Percentiles rank a stretch among this genome's conserved stretches.
Evolutionary conservation across 331 rosid genomes (phyloP).

Genomic region (Acacia pycnantha): DNA sequence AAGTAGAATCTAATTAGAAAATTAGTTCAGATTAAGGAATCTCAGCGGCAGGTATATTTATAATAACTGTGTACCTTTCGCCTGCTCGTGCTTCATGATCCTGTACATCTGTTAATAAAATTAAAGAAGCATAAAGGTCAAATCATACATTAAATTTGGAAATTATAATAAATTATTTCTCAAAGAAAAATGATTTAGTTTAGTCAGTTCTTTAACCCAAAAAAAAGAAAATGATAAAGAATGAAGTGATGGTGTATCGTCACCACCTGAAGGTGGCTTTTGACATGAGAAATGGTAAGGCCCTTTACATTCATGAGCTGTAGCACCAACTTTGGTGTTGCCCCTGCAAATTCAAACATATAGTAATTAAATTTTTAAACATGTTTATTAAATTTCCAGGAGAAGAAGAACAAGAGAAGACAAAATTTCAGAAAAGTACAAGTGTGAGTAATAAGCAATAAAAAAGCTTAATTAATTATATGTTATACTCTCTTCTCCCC

Average conservation of each 20-base stretch:
- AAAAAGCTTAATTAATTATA: background rate
- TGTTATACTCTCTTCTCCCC: slow-evolving; percentile 74
- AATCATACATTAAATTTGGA: background rate
- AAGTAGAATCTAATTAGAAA: background rate
- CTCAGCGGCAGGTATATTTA: too few species aligned
- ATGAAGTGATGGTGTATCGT: background rate
- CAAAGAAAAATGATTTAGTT: background rate
- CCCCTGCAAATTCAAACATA: slow-evolving; percentile 47
- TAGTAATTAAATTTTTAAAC: background rate
- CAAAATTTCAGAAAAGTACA: background rate
- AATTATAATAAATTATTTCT: background rate
- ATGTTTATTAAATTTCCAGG: background rate
- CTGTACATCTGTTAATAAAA: slow-evolving; percentile 72
- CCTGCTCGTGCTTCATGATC: slow-evolving; percentile 75
- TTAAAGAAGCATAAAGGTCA: slow-evolving; percentile 5
- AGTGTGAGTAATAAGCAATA: background rate
- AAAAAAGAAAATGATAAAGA: background rate
- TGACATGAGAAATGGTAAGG: slow-evolving; percentile 82
- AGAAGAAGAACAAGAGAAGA: background rate
- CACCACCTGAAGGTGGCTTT: slow-evolving; percentile 79
- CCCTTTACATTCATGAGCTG: slow-evolving; percentile 80
- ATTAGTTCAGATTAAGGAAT: background rate
- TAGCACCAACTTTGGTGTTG: slow-evolving; percentile 80
- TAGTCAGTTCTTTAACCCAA: background rate
- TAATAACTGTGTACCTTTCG: slow-evolving; percentile 3